Evolutionary conservation across 1,284 basidiomycete species (phyloP).

Genomic region (Athelia psychrophila): DNA sequence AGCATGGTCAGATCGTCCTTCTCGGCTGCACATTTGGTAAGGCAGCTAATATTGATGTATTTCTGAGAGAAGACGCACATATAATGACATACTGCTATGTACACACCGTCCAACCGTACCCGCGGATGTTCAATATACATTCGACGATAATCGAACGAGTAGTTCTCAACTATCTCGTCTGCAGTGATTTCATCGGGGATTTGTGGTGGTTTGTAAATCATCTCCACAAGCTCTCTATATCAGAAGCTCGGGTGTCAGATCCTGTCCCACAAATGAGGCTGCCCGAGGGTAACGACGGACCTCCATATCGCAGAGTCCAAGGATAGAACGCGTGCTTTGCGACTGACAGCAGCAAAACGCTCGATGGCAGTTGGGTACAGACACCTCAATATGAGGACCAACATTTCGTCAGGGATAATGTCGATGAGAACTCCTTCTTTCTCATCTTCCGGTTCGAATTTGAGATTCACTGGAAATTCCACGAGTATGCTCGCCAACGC

Average conservation of each 20-base stretch:
- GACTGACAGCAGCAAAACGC: constrained; percentile 68
- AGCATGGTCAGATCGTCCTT: constrained; percentile 73
- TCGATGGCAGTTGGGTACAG: constrained; percentile 71
- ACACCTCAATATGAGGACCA: constrained; percentile 62
- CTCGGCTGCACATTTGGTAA: constrained; percentile 49
- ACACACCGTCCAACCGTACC: constrained; percentile 81
- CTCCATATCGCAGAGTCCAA: constrained; percentile 74
- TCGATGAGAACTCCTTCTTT: constrained; percentile 52
- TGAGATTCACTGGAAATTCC: constrained; percentile 45
- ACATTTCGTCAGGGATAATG: constrained; percentile 70
- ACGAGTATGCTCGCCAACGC: constrained; percentile 46
- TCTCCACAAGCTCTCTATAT: constrained; percentile 48
- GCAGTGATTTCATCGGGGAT: constrained; percentile 47
- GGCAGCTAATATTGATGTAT: not conserved
- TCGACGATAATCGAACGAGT: constrained; percentile 66
- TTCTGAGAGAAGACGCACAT: constrained; percentile 42
- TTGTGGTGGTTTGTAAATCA: constrained; percentile 74
- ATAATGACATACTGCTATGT: constrained; percentile 89
- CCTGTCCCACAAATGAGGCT: too few relatives aligned
- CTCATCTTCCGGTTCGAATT: constrained; percentile 72
- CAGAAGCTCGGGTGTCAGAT: not conserved
- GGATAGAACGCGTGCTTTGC: constrained; percentile 70
- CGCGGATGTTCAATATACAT: constrained; percentile 82
- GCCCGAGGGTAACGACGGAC: constrained; percentile 36
- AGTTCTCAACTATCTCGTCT: constrained; percentile 45